Evolutionary conservation across 257 asterid species (phyloP), one percentile per base, ranked within the genome.

Genomic region (Solanum etuberosum): DNA sequence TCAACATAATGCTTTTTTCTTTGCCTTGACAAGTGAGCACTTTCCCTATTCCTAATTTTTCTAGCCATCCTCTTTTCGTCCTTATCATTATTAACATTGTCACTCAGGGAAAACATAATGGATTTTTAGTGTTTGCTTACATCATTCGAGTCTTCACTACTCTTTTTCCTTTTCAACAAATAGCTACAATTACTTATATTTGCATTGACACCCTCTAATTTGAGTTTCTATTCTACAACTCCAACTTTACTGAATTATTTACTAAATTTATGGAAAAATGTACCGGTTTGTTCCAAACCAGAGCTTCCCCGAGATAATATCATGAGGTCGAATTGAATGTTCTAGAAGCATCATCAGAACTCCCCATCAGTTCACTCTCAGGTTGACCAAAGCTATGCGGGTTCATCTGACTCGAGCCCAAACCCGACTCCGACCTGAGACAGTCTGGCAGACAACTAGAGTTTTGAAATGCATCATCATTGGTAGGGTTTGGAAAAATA

Each of bases 21-120:
- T 92, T 93, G 98, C 82, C 99, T 92, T 9, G 98, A 96, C 48
- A 94, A 89, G 51, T 95, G 98, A 57, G 98, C 98, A 92, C 98
- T 96, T 91, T 94, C 98, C 65, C 98, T 90, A 86, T 95, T 96
- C 95, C 99, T 95, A 93, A 95, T 91, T 90, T 95, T 86, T 94
- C 98, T 93, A 4, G 95, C 95, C 86, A 88, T 93, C 91, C 91
- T 92, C 88, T 92, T 96, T 92, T 95, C 98, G 0, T 95, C 99
- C 72, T 93, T 98, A 54, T 91, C 97, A 54, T 86, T 89, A 89
- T 91, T 83, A 57, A 88, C 91, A 31, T 87, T 91, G 48, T 88
- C 89, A 59, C 71, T 86, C 83, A 88, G 90, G 27, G 59, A 71
- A 21, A 37, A 29, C 74, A 34, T 90, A n/a, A n/a, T n/a, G n/a